Conservation (phyloP, 805 yeast genomes). For the Nakazawaea sp. region DNA sequence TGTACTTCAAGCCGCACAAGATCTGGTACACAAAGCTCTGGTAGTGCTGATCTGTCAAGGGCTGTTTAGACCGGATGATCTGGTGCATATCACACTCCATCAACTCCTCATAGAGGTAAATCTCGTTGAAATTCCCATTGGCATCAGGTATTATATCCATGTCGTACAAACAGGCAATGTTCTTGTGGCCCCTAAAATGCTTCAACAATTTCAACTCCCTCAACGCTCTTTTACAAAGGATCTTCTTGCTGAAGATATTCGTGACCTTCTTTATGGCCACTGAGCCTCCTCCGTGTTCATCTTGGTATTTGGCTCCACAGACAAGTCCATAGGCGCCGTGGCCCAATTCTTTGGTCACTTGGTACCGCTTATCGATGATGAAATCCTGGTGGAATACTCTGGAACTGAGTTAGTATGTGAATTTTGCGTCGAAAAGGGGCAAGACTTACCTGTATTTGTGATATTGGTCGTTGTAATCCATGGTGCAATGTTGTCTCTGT, state of each 20-base stretch:
- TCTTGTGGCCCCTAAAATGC: slow-evolving; percentile 94
- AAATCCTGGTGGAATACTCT: slow-evolving; percentile 87
- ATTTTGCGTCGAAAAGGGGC: not conserved
- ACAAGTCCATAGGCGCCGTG: slow-evolving; percentile 98
- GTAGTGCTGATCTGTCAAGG: slow-evolving; percentile 89
- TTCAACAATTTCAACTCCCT: slow-evolving; percentile 85
- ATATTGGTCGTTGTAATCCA: slow-evolving; percentile 10
- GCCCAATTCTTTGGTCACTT: slow-evolving; percentile 87
- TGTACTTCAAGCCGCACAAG: slow-evolving; percentile 86
- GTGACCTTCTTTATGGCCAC: slow-evolving; percentile 97
- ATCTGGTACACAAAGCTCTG: slow-evolving; percentile 91
- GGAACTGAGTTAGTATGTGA: not conserved
- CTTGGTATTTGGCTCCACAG: slow-evolving; percentile 83
- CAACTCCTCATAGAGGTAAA: slow-evolving; percentile 89
- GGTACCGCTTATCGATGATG: slow-evolving; percentile 82
- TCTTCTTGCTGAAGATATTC: slow-evolving; percentile 85
- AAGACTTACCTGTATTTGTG: slow-evolving; percentile 11
- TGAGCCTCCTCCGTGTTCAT: slow-evolving; percentile 63
- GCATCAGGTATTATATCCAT: slow-evolving; percentile 80
- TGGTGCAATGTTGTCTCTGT: no score
- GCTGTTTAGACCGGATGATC: slow-evolving; percentile 89
- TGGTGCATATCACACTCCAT: slow-evolving; percentile 99
- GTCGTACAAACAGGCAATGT: slow-evolving; percentile 92
- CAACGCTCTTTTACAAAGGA: slow-evolving; percentile 84
- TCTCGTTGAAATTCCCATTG: slow-evolving; percentile 73